These are phyloP conservation scores for Astrephomene gubernaculifera DNA, from an alignment of 139 green algal genomes.

Conservation along the genomic window DNA sequence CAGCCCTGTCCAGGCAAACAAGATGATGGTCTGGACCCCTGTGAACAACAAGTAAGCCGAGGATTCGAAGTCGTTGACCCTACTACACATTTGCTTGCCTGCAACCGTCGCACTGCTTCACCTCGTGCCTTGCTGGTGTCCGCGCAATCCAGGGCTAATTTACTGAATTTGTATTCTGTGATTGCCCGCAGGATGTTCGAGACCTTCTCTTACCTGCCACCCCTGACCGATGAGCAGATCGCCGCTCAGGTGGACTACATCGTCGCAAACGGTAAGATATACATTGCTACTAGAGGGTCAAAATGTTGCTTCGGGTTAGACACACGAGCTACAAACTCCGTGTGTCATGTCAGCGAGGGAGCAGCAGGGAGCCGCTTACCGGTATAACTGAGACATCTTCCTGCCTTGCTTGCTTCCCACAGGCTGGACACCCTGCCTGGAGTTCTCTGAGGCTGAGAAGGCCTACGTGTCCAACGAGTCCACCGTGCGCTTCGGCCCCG, in stretches of 20 bases:
- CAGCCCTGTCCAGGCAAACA: conserved; percentile 66
- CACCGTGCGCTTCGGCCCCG: conserved; percentile 74
- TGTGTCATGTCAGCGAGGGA: no score
- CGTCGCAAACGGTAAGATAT: conserved; percentile 79
- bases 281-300: background rate
- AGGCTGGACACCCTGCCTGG: conserved; percentile 90
- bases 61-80: background rate
- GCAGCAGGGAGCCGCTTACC: no score
- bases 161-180: background rate
- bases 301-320: no score
- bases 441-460: conserved; percentile 89
- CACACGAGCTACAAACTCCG: no score
- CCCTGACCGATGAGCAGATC: conserved; percentile 92
- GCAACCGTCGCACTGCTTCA: background rate
- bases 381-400: no score
- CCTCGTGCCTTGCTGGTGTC: no score
- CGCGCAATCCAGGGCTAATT: no score
- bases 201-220: conserved; percentile 99
- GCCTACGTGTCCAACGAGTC: conserved; percentile 79
- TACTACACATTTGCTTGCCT: background rate
- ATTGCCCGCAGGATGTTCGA: conserved; percentile 89
- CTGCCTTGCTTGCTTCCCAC: background rate
- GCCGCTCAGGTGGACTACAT: conserved; percentile 96
- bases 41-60: conserved; percentile 84
- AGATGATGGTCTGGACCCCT: conserved; percentile 81